Percentiles rank a stretch among this genome's conserved stretches.
Evolutionary conservation across 208 protist species (phyloP).

Genomic region (Leishmania lainsoni): DNA sequence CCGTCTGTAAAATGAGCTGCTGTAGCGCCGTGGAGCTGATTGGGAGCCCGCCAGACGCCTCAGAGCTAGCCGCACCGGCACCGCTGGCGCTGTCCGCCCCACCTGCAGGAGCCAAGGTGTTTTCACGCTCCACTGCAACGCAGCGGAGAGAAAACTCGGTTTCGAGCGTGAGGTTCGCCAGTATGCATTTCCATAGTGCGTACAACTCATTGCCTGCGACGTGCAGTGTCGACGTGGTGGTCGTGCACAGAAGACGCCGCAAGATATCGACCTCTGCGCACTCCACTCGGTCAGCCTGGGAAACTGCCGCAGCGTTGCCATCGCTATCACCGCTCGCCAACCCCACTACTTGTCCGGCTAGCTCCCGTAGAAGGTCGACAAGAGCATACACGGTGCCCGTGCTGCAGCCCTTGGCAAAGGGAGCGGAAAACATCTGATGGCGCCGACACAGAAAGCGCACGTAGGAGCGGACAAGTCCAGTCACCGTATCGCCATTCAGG

Average conservation of each 20-base stretch:
- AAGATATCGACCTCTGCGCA: background rate
- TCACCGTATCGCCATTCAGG: background rate
- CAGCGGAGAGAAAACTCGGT: background rate
- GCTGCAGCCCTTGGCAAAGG: background rate
- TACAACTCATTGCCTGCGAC: background rate
- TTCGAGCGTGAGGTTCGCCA: conserved; percentile 13
- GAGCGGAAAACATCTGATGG: background rate
- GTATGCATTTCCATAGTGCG: conserved; percentile 9
- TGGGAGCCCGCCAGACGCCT: background rate
- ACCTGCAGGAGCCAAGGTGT: background rate
- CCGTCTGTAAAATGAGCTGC: conserved; percentile 3
- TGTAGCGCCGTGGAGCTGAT: conserved; percentile 9
- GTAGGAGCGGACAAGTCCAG: conserved; percentile 2
- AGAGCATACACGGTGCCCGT: background rate
- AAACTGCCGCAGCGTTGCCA: background rate
- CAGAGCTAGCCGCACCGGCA: background rate
- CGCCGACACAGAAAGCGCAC: conserved; percentile 12
- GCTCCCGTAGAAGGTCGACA: background rate
- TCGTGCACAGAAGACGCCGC: background rate
- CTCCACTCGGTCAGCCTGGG: background rate
- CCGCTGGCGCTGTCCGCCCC: background rate
- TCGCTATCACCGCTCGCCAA: background rate
- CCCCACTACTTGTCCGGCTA: background rate
- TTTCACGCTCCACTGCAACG: background rate
- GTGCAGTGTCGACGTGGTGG: too few species aligned